These are phyloP conservation scores for Salisapilia sapeloensis DNA, from an alignment of 352 stramenopile genomes.

Conservation along the genomic window DNA sequence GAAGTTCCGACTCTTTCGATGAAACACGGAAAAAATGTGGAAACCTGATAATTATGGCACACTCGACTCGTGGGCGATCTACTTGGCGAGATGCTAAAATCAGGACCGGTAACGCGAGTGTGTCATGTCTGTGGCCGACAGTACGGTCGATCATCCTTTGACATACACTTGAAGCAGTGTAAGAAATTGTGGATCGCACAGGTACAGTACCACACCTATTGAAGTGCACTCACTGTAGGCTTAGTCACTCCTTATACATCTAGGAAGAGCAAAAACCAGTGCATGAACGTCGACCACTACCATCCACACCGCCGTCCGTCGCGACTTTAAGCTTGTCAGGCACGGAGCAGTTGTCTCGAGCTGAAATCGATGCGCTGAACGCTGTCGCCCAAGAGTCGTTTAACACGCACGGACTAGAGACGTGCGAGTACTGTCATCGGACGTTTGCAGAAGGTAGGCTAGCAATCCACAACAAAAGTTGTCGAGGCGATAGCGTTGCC, in stretches of 20 bases:
- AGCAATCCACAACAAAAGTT: conserved; percentile 52
- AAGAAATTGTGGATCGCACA: conserved; percentile 65
- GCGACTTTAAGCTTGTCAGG: conserved; percentile 1
- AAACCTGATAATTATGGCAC: conserved; percentile 3
- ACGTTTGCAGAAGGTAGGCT: conserved; percentile 62
- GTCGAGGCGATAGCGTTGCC: conserved; percentile 14
- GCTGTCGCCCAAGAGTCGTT: conserved; percentile 40
- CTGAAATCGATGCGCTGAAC: conserved; percentile 45
- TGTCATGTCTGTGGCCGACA: conserved; percentile 67
- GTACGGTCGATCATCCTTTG: conserved; percentile 64
- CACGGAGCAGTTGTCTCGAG: conserved; percentile 2
- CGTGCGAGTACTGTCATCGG: conserved; percentile 48
- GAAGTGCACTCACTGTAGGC: neutral
- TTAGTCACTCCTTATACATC: neutral
- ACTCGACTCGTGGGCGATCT: neutral
- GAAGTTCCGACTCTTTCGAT: too few species aligned
- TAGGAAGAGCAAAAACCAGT: conserved; percentile 55
- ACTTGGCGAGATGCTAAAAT: conserved; percentile 14
- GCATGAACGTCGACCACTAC: conserved; percentile 34
- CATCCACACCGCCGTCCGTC: conserved; percentile 41
- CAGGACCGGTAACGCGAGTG: conserved; percentile 42
- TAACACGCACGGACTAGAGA: conserved; percentile 64
- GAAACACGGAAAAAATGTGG: too few species aligned
- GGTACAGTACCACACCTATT: conserved; percentile 10
- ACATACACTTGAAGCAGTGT: conserved; percentile 75